A percentile compares a stretch with the other conserved stretches of the same genome.
Conservation (phyloP, 2,329 filamentous ascomycete species). For the Nemania serpens region DNA sequence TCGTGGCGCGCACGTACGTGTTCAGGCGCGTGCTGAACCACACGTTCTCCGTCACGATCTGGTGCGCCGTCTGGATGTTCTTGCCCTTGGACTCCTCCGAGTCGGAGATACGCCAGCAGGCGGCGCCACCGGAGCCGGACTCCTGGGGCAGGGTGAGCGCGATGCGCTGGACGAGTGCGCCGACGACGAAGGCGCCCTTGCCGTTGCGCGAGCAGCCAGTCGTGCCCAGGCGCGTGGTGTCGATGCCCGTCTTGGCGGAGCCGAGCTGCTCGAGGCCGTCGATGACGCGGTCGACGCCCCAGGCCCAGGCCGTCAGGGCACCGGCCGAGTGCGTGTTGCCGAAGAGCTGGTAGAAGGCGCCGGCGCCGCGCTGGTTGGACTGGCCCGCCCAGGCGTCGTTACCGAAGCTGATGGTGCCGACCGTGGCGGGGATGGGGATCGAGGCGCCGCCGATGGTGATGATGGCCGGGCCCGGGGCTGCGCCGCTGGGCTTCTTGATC, state of each 20-base stretch:
- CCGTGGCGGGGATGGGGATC: slow-evolving; percentile 58
- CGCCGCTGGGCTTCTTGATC: slow-evolving; percentile 52
- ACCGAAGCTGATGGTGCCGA: slow-evolving; percentile 63
- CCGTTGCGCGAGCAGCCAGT: slow-evolving; percentile 69
- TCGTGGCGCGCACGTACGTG: slow-evolving; percentile 52
- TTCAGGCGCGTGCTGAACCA: slow-evolving; percentile 65
- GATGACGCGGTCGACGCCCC: slow-evolving; percentile 64
- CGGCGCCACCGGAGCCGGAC: slow-evolving; percentile 64
- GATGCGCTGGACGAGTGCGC: slow-evolving; percentile 62
- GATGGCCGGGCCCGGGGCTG: slow-evolving; percentile 59
- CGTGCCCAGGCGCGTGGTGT: slow-evolving; percentile 56
- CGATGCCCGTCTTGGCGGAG: slow-evolving; percentile 52
- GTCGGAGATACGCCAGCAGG: slow-evolving; percentile 64
- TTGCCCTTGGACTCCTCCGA: slow-evolving; percentile 54
- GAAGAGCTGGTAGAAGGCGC: slow-evolving; percentile 64
- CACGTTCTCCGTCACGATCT: slow-evolving; percentile 65
- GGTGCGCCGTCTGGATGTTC: slow-evolving; percentile 63
- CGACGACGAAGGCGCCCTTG: slow-evolving; percentile 66
- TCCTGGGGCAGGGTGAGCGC: slow-evolving; percentile 66
- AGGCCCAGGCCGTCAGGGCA: slow-evolving; percentile 66
- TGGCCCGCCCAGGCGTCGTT: slow-evolving; percentile 63
- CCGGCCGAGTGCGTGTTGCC: slow-evolving; percentile 59
- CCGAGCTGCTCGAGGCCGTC: slow-evolving; percentile 61
- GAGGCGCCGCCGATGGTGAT: slow-evolving; percentile 60
- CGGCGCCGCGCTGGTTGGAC: slow-evolving; percentile 56